Conservation (phyloP, 352 stramenopile genomes). For the Globisporangium alternatum region DNA sequence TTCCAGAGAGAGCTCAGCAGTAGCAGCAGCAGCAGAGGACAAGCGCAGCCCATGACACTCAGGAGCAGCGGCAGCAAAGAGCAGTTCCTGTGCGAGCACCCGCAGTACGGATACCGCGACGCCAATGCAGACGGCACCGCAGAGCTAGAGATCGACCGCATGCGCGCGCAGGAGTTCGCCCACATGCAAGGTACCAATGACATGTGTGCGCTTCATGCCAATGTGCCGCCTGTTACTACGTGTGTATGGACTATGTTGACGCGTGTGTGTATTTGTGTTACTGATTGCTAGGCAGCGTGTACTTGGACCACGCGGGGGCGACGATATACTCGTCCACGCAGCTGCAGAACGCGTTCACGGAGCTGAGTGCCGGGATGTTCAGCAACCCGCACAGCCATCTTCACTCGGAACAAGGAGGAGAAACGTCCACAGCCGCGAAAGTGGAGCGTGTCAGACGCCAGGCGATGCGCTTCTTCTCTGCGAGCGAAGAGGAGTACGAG, state of each 20-base stretch:
- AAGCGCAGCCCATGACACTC: neutral
- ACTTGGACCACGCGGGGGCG: constrained; percentile 83
- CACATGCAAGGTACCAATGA: constrained; percentile 30
- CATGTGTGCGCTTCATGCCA: neutral
- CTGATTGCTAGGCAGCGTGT: constrained; percentile 34
- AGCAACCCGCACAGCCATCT: constrained; percentile 65
- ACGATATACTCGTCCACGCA: constrained; percentile 75
- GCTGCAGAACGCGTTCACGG: constrained; percentile 42
- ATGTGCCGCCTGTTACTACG: neutral
- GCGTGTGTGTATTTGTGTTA: neutral
- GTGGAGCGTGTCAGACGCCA: constrained; percentile 46
- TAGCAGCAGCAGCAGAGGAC: neutral
- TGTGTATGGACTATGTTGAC: neutral
- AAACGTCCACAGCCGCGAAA: constrained; percentile 35
- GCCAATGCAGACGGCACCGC: neutral
- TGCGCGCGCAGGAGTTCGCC: constrained; percentile 42
- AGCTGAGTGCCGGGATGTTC: constrained; percentile 51
- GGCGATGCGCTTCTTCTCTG: constrained; percentile 69
- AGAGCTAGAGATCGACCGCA: constrained; percentile 33
- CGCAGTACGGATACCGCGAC: constrained; percentile 14
- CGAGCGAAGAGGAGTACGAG: constrained; percentile 64
- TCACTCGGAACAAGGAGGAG: constrained; percentile 1
- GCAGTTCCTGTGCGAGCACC: constrained; percentile 13
- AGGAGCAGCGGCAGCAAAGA: constrained; percentile 12
- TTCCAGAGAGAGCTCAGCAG: neutral